phyloP scores from a whole-genome alignment of 73 alveolate species.

The Paramecium primaurelia region DNA sequence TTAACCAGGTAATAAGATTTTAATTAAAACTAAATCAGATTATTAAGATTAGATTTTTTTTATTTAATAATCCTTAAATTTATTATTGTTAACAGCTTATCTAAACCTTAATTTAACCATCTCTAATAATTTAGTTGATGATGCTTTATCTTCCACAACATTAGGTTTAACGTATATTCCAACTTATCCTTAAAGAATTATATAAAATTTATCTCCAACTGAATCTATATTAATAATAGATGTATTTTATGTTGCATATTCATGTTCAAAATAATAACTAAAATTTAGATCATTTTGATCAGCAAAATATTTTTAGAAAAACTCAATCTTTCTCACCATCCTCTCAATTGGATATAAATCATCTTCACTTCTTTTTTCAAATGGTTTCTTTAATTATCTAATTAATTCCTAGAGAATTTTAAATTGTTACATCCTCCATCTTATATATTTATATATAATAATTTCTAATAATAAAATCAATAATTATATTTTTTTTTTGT shows the following conservation, averaged over 20 bases:
- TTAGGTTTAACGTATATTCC: conserved; percentile 47
- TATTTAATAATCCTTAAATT: conserved; percentile 4
- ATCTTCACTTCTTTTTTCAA: not conserved
- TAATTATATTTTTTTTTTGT: not conserved
- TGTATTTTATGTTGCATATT: conserved; percentile 1
- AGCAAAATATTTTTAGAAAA: not conserved
- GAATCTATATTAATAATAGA: conserved; percentile 25
- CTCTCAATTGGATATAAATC: not conserved
- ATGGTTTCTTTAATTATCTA: not conserved
- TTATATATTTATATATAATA: not conserved
- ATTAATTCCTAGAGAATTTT: conserved; percentile 25
- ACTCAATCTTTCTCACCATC: not conserved
- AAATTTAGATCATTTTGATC: not conserved
- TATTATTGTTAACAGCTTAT: not conserved
- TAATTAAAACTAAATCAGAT: not conserved
- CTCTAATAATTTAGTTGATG: not conserved
- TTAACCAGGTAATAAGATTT: conserved; percentile 8
- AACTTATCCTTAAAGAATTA: conserved; percentile 41
- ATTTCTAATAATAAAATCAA: not conserved
- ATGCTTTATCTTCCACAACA: not conserved
- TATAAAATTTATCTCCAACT: conserved; percentile 48
- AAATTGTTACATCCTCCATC: conserved; percentile 6
- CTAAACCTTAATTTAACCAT: not conserved
- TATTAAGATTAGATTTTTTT: not conserved
- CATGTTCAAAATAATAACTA: conserved; percentile 47